Evolutionary conservation across 352 stramenopile species (phyloP), one percentile per base, ranked within the genome.

Genomic region (Globisporangium acanthophoron): DNA sequence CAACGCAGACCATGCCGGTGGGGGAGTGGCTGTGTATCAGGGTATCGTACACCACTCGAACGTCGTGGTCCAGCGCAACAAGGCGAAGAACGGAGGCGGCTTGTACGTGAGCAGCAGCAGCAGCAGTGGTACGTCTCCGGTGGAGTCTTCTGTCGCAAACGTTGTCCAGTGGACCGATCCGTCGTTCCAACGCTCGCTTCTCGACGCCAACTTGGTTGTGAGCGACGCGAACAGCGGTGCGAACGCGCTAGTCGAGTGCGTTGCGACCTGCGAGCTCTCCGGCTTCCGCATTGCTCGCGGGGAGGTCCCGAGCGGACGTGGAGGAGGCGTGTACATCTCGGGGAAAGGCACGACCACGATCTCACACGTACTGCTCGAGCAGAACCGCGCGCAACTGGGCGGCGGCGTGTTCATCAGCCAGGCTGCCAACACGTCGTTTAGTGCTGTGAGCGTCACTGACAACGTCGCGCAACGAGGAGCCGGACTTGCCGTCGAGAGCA

Each of bases 31-130:
- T 15, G 52, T 82, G 20, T 44, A 59, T 6, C 59, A 80, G 21
- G 62, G 54, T 12, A 56, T 20, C 5, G 18, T 82, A 0, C 46
- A 51, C 40, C 73, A 82, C 24, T 80, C 65, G 2, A 78, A 74
- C 13, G 9, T 82, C 13, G 41, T 60, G 9, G 64, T 80, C 1
- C 45, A 41, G 7, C 47, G 39, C 1, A 82, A 82, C 35, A 20
- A 48, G 1, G 73, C 66, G 0, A 53, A 40, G 45, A 67, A 52
- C 3, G 73, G 65, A 16, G 73, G 62, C 37, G 73, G 70, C 2
- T 29, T 80, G 13, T 62, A 63, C 20, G 7, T 79, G 9, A 59
- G 39, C 0, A 70, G 59, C 46, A 27, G 31, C 31, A 6, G 9
- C 40, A 47, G 18, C 24, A 27, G 24, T 27, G 24, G 24, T 31